Conservation (phyloP, 2,329 filamentous ascomycete species). For the Aspergillus sp. region DNA sequence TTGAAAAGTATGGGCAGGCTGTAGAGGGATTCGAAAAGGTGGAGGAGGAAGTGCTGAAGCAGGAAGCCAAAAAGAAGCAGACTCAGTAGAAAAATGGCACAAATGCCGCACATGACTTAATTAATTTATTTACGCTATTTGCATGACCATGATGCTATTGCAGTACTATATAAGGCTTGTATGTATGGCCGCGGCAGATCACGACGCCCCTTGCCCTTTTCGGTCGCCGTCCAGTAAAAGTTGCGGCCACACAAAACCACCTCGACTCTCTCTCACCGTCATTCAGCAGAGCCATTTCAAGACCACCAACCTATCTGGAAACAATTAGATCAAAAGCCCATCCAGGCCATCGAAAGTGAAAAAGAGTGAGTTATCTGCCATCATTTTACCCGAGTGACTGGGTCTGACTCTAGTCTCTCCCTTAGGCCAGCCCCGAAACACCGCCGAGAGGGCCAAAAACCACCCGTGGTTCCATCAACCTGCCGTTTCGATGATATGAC, state of each 20-base stretch:
- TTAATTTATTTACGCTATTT: too few relatives aligned
- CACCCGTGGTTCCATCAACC: slow-evolving; percentile 9
- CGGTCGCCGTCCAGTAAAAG: slow-evolving; percentile 3
- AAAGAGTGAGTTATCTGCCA: slow-evolving; percentile 17
- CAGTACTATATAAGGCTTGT: neutral
- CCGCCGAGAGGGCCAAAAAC: neutral
- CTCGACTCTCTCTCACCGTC: neutral
- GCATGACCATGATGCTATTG: too few relatives aligned
- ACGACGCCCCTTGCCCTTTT: slow-evolving; percentile 20
- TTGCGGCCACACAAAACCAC: neutral
- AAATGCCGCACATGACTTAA: too few relatives aligned
- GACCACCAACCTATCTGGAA: too few relatives aligned
- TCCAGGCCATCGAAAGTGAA: slow-evolving; percentile 5
- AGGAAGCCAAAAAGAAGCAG: slow-evolving; percentile 15
- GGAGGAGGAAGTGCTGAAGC: slow-evolving; percentile 61
- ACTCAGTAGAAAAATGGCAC: neutral
- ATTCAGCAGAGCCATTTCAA: too few relatives aligned
- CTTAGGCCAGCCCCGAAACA: slow-evolving; percentile 2
- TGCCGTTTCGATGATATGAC: slow-evolving; percentile 17
- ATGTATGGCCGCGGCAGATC: slow-evolving; percentile 4
- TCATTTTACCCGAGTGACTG: slow-evolving; percentile 10
- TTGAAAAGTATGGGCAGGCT: slow-evolving; percentile 72
- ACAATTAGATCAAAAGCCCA: too few relatives aligned
- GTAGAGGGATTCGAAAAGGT: slow-evolving; percentile 72
- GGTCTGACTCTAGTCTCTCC: slow-evolving; percentile 4